phyloP scores from a whole-genome alignment of 2,329 filamentous ascomycete species.

The Neopestalotiopsis sp. region DNA sequence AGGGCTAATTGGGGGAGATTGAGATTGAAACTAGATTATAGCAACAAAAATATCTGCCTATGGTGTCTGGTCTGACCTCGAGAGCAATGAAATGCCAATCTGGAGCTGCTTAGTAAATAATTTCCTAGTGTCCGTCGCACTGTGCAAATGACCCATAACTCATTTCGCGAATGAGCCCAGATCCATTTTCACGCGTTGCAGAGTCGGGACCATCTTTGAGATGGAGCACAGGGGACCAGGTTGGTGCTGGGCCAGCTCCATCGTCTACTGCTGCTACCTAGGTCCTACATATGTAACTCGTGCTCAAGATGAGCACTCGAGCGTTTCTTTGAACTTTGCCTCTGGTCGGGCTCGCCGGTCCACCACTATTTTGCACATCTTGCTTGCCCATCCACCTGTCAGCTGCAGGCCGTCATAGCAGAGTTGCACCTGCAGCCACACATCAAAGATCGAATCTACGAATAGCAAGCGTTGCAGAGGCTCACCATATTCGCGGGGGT shows the following conservation, averaged over 20 bases:
- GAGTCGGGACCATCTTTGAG: not conserved
- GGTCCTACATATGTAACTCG: not conserved
- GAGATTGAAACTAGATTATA: not conserved
- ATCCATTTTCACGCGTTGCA: constrained; percentile 2
- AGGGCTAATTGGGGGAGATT: not conserved
- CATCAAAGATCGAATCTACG: not conserved
- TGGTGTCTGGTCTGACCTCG: not conserved
- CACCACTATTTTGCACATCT: not conserved
- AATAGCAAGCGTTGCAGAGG: not conserved
- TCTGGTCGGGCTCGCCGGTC: not conserved
- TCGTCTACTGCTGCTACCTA: not conserved
- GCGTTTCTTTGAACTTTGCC: not conserved
- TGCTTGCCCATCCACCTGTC: not conserved
- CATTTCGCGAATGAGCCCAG: constrained; percentile 3
- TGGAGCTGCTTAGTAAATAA: not conserved
- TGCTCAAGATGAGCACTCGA: not conserved
- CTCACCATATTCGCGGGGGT: constrained; percentile 4
- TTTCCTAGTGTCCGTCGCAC: not conserved
- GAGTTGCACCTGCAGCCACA: not conserved
- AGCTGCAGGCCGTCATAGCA: not conserved
- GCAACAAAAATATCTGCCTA: not conserved
- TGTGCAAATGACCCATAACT: not conserved
- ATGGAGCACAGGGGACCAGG: not conserved
- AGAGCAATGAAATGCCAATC: not conserved
- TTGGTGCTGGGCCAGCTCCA: constrained; percentile 1